These are phyloP conservation scores for Tolypocladium tundrense DNA, from an alignment of 2,329 filamentous ascomycete species.

Conservation along the genomic window DNA sequence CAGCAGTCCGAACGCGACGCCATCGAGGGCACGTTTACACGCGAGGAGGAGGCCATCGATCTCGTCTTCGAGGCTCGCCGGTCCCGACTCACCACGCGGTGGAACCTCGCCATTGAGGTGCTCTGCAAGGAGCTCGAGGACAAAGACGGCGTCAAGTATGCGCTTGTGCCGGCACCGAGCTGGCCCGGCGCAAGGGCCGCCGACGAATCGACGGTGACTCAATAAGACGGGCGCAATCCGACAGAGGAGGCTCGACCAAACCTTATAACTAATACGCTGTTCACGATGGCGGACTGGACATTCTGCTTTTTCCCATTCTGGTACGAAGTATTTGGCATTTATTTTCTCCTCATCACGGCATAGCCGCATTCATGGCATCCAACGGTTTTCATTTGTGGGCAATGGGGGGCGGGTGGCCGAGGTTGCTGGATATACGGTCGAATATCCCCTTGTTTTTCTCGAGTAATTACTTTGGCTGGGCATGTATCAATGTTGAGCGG, in stretches of 20 bases:
- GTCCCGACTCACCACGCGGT: slow-evolving; percentile 34
- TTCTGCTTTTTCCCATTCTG: background rate
- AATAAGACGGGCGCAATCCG: background rate
- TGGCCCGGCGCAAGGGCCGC: slow-evolving; percentile 14
- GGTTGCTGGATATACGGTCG: background rate
- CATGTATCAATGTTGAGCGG: no score
- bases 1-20: slow-evolving; percentile 37
- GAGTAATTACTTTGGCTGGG: background rate
- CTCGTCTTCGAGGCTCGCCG: slow-evolving; percentile 34
- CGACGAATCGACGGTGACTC: background rate
- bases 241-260: background rate
- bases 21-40: slow-evolving; percentile 33
- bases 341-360: background rate
- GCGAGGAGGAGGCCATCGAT: slow-evolving; percentile 39
- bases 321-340: background rate
- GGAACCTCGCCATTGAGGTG: slow-evolving; percentile 43
- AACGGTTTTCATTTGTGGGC: background rate
- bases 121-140: slow-evolving; percentile 41
- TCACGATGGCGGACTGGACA: background rate
- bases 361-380: background rate
- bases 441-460: no score
- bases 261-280: background rate
- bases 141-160: slow-evolving; percentile 31
- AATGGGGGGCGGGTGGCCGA: background rate
- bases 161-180: slow-evolving; percentile 18